phyloP scores from a whole-genome alignment of 1,284 basidiomycete genomes.

The Leccinum subrobustum region DNA sequence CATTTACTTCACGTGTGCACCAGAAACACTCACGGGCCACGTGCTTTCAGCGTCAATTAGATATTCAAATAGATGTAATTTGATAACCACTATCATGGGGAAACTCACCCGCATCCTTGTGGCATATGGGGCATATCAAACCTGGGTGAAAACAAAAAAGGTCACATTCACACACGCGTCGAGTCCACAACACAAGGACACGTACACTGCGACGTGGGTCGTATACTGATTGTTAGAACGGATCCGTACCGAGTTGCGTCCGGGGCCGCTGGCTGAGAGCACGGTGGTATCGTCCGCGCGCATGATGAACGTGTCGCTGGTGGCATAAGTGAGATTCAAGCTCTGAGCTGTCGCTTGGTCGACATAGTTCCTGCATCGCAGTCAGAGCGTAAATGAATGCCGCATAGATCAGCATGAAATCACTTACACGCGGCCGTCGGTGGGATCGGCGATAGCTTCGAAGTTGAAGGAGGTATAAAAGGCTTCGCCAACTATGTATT shows the following conservation, averaged over 20 bases:
- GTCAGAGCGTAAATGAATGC: background rate
- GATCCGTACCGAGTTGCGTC: slow-evolving; percentile 37
- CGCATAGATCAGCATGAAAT: background rate
- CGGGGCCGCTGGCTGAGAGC: slow-evolving; percentile 27
- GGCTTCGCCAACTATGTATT: slow-evolving; percentile 40
- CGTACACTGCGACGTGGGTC: slow-evolving; percentile 50
- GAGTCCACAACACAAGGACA: background rate
- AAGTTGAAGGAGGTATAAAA: slow-evolving; percentile 46
- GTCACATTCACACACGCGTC: background rate
- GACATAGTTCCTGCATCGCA: slow-evolving; percentile 47
- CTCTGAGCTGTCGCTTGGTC: slow-evolving; percentile 40
- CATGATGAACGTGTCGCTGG: slow-evolving; percentile 43
- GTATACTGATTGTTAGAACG: slow-evolving; percentile 31
- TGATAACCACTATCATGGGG: background rate
- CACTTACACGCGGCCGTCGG: slow-evolving; percentile 47
- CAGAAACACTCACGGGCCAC: slow-evolving; percentile 40
- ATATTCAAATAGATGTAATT: background rate
- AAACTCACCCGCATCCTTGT: slow-evolving; percentile 62
- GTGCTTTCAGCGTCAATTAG: slow-evolving; percentile 36
- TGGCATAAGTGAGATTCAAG: slow-evolving; percentile 47
- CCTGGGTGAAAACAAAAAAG: slow-evolving; percentile 17
- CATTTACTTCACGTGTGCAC: background rate
- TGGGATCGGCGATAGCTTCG: slow-evolving; percentile 46
- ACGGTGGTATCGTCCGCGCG: slow-evolving; percentile 34
- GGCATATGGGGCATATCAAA: slow-evolving; percentile 48